Evolutionary conservation across 2,329 filamentous ascomycete species (phyloP).

Genomic region (Teratosphaeria nubilosa): DNA sequence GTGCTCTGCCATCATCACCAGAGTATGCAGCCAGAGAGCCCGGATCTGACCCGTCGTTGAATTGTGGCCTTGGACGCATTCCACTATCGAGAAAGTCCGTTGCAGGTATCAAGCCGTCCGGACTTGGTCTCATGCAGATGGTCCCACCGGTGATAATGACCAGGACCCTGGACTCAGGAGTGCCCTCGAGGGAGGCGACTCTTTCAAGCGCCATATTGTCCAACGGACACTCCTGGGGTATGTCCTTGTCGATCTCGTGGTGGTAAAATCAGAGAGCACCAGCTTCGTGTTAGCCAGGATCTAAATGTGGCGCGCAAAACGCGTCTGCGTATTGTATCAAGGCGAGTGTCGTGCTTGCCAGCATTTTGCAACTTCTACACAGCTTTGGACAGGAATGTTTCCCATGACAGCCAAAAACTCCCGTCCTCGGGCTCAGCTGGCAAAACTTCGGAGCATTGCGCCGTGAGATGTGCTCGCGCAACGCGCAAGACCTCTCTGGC

Average conservation of each 20-base stretch:
- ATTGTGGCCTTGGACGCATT: constrained; percentile 70
- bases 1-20: constrained; percentile 1
- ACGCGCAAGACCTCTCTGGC: no score
- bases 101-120: constrained; percentile 65
- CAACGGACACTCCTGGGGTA: background rate
- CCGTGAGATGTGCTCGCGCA: no score
- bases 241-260: background rate
- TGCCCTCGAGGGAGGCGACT: background rate
- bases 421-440: background rate
- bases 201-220: background rate
- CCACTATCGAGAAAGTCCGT: constrained; percentile 69
- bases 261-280: background rate
- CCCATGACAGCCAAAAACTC: background rate
- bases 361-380: background rate
- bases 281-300: background rate
- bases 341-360: background rate
- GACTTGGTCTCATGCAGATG: constrained; percentile 82
- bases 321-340: background rate
- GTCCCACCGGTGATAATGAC: constrained; percentile 84
- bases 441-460: background rate
- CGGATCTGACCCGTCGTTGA: constrained; percentile 60
- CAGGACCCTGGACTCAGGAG: constrained; percentile 44
- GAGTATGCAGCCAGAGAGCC: constrained; percentile 3
- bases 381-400: background rate
- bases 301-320: background rate